Percentiles rank a stretch among this genome's conserved stretches.
These are phyloP conservation scores for Fomitiporia mediterranea DNA, from an alignment of 1,284 basidiomycete genomes.

Conservation along the genomic window DNA sequence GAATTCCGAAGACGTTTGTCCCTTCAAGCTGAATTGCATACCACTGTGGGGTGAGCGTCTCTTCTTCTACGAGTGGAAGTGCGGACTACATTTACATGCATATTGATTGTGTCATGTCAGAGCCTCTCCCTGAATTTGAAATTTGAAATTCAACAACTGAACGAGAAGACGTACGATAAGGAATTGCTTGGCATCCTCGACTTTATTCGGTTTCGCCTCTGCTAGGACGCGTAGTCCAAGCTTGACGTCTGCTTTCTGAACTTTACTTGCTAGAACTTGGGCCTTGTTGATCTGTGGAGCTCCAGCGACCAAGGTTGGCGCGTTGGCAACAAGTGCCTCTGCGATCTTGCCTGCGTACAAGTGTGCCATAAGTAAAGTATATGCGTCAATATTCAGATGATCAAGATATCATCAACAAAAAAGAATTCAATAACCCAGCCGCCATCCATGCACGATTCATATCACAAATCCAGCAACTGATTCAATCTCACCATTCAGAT, in stretches of 20 bases:
- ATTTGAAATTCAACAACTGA: constrained; percentile 18
- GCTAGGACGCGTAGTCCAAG: constrained; percentile 34
- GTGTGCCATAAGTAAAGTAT: too few species aligned
- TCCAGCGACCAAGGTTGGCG: constrained; percentile 29
- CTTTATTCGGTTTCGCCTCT: constrained; percentile 35
- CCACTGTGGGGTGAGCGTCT: constrained; percentile 35
- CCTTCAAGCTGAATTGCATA: constrained; percentile 37
- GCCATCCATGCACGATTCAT: too few species aligned
- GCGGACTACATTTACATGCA: constrained; percentile 27
- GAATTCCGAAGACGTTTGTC: constrained; percentile 36
- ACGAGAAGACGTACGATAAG: too few species aligned
- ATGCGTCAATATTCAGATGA: too few species aligned
- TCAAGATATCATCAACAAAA: too few species aligned
- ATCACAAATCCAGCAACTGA: neutral
- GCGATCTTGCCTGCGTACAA: constrained; percentile 31
- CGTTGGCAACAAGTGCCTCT: constrained; percentile 33
- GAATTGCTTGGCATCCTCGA: constrained; percentile 34
- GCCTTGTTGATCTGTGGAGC: constrained; percentile 30
- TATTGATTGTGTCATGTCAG: too few species aligned
- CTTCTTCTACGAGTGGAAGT: constrained; percentile 33
- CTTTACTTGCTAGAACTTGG: constrained; percentile 34
- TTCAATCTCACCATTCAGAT: constrained; percentile 29
- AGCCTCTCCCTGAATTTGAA: neutral
- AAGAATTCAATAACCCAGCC: too few species aligned
- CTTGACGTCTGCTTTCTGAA: constrained; percentile 30